phyloP scores from a whole-genome alignment of 1,284 basidiomycete species.

The Megacollybia platyphylla region DNA sequence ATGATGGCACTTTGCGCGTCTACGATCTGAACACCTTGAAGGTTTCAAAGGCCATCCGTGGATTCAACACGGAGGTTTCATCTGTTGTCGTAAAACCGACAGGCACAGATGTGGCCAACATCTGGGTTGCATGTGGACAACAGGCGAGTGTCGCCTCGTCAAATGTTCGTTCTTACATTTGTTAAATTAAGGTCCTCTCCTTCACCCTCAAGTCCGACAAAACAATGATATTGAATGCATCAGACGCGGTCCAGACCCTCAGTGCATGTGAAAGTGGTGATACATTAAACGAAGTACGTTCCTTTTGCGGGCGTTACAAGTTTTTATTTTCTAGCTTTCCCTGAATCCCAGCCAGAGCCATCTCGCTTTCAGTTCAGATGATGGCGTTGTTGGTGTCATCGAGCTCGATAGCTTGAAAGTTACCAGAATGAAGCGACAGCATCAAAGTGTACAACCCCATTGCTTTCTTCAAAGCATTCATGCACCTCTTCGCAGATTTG shows the following conservation, averaged over 20 bases:
- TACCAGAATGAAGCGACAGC: constrained; percentile 44
- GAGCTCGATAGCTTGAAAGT: constrained; percentile 37
- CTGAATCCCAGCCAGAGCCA: constrained; percentile 39
- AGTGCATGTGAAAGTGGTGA: constrained; percentile 43
- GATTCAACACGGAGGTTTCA: constrained; percentile 43
- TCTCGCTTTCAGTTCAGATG: constrained; percentile 59
- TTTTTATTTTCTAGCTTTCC: constrained; percentile 36
- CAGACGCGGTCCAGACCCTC: constrained; percentile 32
- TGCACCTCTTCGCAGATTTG: constrained; percentile 37
- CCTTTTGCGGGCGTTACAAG: constrained; percentile 1
- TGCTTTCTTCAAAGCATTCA: background rate
- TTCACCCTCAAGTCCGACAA: constrained; percentile 31
- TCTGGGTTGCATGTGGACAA: constrained; percentile 53
- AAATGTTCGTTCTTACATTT: constrained; percentile 9
- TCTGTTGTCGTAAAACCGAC: constrained; percentile 35
- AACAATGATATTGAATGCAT: constrained; percentile 27
- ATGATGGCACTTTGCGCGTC: constrained; percentile 58
- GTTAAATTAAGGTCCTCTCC: constrained; percentile 18
- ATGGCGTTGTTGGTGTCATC: constrained; percentile 51
- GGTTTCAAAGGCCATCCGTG: constrained; percentile 51
- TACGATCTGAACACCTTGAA: constrained; percentile 47
- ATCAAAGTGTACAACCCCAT: constrained; percentile 40
- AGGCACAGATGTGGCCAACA: constrained; percentile 24
- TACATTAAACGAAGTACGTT: constrained; percentile 52
- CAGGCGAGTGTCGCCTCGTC: constrained; percentile 24